Evolutionary conservation across 768 basidiomycete species (phyloP), one percentile per base, ranked within the genome.

Genomic region (Panellus pusillus): DNA sequence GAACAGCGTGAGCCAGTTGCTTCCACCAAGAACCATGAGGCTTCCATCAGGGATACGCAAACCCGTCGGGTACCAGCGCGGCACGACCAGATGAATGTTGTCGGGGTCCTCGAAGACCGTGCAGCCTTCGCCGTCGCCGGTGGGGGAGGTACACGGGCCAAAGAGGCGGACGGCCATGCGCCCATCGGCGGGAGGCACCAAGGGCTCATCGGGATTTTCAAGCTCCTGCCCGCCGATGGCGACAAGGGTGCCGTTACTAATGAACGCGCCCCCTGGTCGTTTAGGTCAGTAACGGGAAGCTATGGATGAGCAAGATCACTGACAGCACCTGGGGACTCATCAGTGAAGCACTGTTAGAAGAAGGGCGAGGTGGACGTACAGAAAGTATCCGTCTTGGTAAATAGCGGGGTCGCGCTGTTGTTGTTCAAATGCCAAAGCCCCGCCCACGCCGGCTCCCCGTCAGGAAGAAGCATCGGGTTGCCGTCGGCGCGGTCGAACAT

Each of bases 1-100:
- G 38, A 52, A 52, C 18, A 53, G 54, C 15, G 45, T 20, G 19
- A 18, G 20, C 17, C 31, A 70, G 66, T 75, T 70, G 60, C 73
- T 76, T 17, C 73, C 69, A 9, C 72, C 71, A 58, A 65, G 41
- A 12, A 59, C 37, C 55, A 57, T 55, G 15, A 59, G 53, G 28
- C 45, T 48, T 9, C 58, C 58, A 36, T 60, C 58, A 12, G 47
- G 46, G 19, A 62, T 48, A 4, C 61, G 17, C 15, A 58, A 17
- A 28, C 54, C 46, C 9, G 54, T 49, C 4, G 63, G 59, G 38
- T 64, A 64, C 62, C 63, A 63, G 8, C 63, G 39, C 13, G 17
- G 20, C 24, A 35, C 50, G 15, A 46, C 43, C 11, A 63, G 53
- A 27, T 58, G 61, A 5, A 60, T 40, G 13, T 38, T 47, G 5